These are phyloP conservation scores for Moelleriella libera DNA, from an alignment of 2,329 filamentous ascomycete genomes.

Conservation along the genomic window DNA sequence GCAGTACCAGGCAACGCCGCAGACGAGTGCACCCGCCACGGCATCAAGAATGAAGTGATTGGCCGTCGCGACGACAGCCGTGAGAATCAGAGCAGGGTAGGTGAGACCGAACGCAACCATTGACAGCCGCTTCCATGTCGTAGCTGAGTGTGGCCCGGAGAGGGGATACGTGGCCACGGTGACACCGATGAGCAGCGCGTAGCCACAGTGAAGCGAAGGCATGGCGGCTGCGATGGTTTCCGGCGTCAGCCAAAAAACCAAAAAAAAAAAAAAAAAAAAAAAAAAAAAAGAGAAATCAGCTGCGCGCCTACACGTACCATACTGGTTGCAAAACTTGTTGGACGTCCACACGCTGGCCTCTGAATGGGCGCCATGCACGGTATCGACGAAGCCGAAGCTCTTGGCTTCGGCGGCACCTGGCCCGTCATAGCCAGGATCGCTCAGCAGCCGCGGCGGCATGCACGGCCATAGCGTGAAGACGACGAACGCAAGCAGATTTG, in stretches of 20 bases:
- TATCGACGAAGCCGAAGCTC: slow-evolving; percentile 47
- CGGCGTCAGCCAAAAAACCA: neutral
- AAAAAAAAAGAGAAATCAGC: neutral
- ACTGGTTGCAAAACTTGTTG: slow-evolving; percentile 59
- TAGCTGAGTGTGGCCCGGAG: slow-evolving; percentile 30
- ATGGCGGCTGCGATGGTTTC: slow-evolving; percentile 41
- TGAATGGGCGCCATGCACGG: slow-evolving; percentile 33
- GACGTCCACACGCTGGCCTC: slow-evolving; percentile 55
- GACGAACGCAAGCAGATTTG: slow-evolving; percentile 45
- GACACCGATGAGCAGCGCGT: slow-evolving; percentile 58
- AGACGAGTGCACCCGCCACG: slow-evolving; percentile 52
- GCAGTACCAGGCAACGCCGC: slow-evolving; percentile 45
- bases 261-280: neutral
- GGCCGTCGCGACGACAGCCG: slow-evolving; percentile 56
- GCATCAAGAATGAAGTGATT: slow-evolving; percentile 64
- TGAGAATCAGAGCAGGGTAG: slow-evolving; percentile 51
- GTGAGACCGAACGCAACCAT: slow-evolving; percentile 36
- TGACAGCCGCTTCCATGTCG: slow-evolving; percentile 32
- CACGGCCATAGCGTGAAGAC: slow-evolving; percentile 50
- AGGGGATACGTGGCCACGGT: slow-evolving; percentile 55
- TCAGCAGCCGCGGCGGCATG: slow-evolving; percentile 48
- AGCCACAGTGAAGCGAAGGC: slow-evolving; percentile 64
- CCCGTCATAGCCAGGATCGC: slow-evolving; percentile 39
- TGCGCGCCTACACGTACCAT: slow-evolving; percentile 31
- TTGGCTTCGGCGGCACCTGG: slow-evolving; percentile 42